A percentile compares a stretch with the other conserved stretches of the same genome.
These are phyloP conservation scores for Rutstroemia sp. DNA, from an alignment of 2,329 filamentous ascomycete species.

Conservation along the genomic window DNA sequence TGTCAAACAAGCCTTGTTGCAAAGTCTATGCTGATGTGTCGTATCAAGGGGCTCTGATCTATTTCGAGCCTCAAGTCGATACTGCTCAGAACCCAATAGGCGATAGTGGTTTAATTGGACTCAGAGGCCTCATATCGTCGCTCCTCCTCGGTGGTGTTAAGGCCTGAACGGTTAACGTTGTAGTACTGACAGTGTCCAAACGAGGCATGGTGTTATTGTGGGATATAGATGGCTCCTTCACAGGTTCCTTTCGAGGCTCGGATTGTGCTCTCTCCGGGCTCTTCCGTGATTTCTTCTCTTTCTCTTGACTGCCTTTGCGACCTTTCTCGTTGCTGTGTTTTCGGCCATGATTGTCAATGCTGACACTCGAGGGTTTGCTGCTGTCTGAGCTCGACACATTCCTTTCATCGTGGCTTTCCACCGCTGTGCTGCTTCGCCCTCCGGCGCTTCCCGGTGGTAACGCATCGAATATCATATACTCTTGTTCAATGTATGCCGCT, in stretches of 20 bases:
- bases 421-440: conserved; percentile 24
- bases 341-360: conserved; percentile 17
- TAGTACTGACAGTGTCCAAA: conserved; percentile 28
- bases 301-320: conserved; percentile 1
- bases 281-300: background rate
- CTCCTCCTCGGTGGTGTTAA: conserved; percentile 20
- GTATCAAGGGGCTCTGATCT: background rate
- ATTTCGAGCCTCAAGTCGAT: background rate
- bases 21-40: too few relatives aligned
- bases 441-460: conserved; percentile 39
- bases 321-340: conserved; percentile 6
- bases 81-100: conserved; percentile 44
- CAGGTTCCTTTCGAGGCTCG: background rate
- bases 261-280: background rate
- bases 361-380: conserved; percentile 41
- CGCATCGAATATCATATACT: conserved; percentile 54
- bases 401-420: conserved; percentile 42
- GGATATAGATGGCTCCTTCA: background rate
- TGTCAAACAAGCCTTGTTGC: too few relatives aligned
- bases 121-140: conserved; percentile 39
- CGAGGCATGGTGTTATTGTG: conserved; percentile 38
- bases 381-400: conserved; percentile 60
- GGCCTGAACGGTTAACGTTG: conserved; percentile 20
- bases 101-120: conserved; percentile 59
- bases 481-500: conserved; percentile 65